These are phyloP conservation scores for Cladosporium oxysporum DNA, from an alignment of 2,329 filamentous ascomycete species.

Conservation along the genomic window DNA sequence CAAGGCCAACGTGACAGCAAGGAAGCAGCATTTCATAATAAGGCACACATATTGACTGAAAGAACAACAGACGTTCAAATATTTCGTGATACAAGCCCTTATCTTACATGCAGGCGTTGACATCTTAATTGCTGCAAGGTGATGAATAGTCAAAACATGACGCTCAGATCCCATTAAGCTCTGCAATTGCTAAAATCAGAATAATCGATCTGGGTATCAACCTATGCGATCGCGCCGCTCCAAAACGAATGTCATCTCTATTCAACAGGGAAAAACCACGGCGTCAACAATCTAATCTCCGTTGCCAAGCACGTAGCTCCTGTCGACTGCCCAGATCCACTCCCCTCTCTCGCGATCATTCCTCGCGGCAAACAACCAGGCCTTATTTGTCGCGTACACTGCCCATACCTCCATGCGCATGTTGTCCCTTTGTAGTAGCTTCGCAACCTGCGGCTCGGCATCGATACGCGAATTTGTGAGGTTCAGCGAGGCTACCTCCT, in stretches of 20 bases:
- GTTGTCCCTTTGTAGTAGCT: conserved; percentile 58
- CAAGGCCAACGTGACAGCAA: neutral
- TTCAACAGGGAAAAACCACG: neutral
- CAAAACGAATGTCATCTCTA: neutral
- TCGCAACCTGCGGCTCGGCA: conserved; percentile 83
- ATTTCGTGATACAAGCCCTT: too few species aligned
- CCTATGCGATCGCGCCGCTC: conserved; percentile 14
- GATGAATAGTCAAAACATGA: neutral
- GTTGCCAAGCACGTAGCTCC: conserved; percentile 61
- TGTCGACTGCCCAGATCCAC: conserved; percentile 94
- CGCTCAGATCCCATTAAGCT: neutral
- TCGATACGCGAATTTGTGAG: conserved; percentile 89
- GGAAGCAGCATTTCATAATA: neutral
- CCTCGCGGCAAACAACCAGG: conserved; percentile 88
- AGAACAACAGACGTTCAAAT: neutral
- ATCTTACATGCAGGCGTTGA: neutral
- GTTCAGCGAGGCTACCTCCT: conserved; percentile 87
- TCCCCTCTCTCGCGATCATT: conserved; percentile 92
- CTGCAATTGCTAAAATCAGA: neutral
- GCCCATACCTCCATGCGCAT: conserved; percentile 68
- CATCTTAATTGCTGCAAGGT: neutral
- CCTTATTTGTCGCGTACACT: conserved; percentile 90
- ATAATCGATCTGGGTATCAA: conserved; percentile 16
- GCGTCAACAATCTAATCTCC: conserved; percentile 2
- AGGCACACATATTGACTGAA: neutral